Base-by-base conservation (phyloP, 2,329 filamentous ascomycete genomes). In the Exophiala sideris region DNA sequence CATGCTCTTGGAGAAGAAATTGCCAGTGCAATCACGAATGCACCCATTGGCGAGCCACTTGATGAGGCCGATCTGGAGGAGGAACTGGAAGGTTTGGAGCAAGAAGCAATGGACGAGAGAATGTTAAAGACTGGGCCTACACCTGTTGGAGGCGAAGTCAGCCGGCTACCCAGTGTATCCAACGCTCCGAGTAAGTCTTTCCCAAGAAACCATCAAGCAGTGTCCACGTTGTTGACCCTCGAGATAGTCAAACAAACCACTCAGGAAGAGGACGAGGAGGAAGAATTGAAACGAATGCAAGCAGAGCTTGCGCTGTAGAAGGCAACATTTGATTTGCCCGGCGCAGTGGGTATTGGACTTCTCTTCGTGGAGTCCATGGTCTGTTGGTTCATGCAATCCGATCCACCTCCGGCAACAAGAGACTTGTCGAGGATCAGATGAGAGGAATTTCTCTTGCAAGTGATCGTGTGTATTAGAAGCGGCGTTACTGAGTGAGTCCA, bases 1-100 rank as follows among this genome's bases (percentile, higher is more conserved):
- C 94, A 96, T 73, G 86, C 84, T 51, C 86, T 97, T 71, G 92
- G 89, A 76, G 87, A 96, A 71, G 92, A 99, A 70, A 96, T 99
- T 68, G 86, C 86, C 67, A 83, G 84, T 64, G 91, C 88, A 39
- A 94, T 99, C 65, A 89, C 88, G 68, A 84, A 73, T 73, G 84
- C 82, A 70, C 81, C 77, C 61, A 76, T 85, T 61, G 83, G 79
- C 70, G 85, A 86, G 67, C 78, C 79, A 50, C 76, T 94, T 66
- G 92, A 97, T 77, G 94, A 97, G 63, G 81, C 80, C 42, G 92
- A 96, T 54, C 74, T 99, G 65, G 88, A 95, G 58, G 85, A 85
- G 14, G 91, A 97, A 73, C 75, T 99, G 65, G 90, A 90, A 51
- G 81, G 83, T 53, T 73, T 99, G 71, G 90, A 96, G 73, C 92